Base-by-base conservation (phyloP, 805 yeast genomes). In the Nakazawaea anatomiae region DNA sequence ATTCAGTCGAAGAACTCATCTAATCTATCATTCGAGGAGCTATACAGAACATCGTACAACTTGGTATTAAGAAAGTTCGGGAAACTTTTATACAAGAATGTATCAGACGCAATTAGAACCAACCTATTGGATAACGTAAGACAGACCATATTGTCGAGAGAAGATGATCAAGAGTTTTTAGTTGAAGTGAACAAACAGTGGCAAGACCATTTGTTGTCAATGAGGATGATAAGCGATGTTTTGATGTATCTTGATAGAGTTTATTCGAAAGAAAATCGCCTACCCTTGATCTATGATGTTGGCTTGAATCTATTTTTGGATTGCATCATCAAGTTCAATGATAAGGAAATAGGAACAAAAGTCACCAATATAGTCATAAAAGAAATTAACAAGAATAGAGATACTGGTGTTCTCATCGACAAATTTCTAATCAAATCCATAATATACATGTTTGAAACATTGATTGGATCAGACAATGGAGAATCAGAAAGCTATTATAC, bases 231-330 rank as follows among this genome's bases (percentile, higher is more conserved):
- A 42, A 79, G 91, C 58, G 96, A 91, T 64, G 87, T 90, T 3
- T 69, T 89, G 62, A 84, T 90, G 87, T 90, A 90, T 60, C 66
- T 91, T 61, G 96, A 90, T 61, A 76, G 96, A 42, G 96, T 88
- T 0, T 89, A 87, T 58, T 87, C 90, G 30, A 83, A 80, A 56
- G 91, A 85, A 55, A 65, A 67, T 34, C 83, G 79, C 57, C 68
- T 80, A 47, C 80, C 86, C 4, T 69, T 83, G 52, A 74, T 85
- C 2, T 85, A 83, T 60, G 96, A 90, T 60, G 73, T 83, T 45
- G 95, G 96, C 0, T 71, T 89, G 28, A 76, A 75, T 34, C 64
- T 83, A 7, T 90, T 89, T 63, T 77, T 85, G 53, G 83, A 80
- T 39, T 68, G 73, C 29, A 73, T 89, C 6, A 66, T 90, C 36